Percentiles rank a stretch among this genome's conserved stretches.
These are phyloP conservation scores for Pisolithus orientalis DNA, from an alignment of 768 basidiomycete genomes.

Conservation along the genomic window DNA sequence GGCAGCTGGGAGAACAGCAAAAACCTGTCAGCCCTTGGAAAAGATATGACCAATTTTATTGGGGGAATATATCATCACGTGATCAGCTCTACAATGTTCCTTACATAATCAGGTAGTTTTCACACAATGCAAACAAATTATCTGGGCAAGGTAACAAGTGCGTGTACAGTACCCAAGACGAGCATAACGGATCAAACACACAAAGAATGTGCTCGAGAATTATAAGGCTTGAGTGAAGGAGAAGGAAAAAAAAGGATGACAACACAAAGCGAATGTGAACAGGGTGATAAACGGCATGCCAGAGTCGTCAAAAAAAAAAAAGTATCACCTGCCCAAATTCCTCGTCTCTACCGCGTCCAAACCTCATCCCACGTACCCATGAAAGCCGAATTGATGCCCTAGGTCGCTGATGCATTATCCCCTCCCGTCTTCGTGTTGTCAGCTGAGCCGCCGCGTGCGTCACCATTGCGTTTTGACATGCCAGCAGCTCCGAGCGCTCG, in stretches of 20 bases:
- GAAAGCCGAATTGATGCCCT: not conserved
- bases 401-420: constrained; percentile 18
- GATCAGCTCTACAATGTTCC: not conserved
- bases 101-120: not conserved
- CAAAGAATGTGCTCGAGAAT: constrained; percentile 13
- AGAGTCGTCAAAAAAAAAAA: constrained; percentile 10
- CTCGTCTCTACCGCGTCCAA: constrained; percentile 5
- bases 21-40: too few relatives aligned
- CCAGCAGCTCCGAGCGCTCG: constrained; percentile 68
- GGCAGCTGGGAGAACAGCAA: too few relatives aligned
- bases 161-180: constrained; percentile 10
- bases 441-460: constrained; percentile 18
- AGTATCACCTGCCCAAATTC: constrained; percentile 12
- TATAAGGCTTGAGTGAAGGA: constrained; percentile 7
- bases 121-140: constrained; percentile 9
- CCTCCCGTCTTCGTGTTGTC: constrained; percentile 21
- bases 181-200: constrained; percentile 18
- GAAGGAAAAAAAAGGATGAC: constrained; percentile 4
- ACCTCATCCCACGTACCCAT: not conserved
- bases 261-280: constrained; percentile 3
- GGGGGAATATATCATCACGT: not conserved
- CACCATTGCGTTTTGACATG: constrained; percentile 38
- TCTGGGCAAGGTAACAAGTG: constrained; percentile 6
- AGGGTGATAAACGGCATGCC: constrained; percentile 3
- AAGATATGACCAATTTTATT: not conserved